Percentiles rank a stretch among this genome's conserved stretches.
Evolutionary conservation across 768 basidiomycete species (phyloP).

Genomic region (Daedaleopsis nitida): DNA sequence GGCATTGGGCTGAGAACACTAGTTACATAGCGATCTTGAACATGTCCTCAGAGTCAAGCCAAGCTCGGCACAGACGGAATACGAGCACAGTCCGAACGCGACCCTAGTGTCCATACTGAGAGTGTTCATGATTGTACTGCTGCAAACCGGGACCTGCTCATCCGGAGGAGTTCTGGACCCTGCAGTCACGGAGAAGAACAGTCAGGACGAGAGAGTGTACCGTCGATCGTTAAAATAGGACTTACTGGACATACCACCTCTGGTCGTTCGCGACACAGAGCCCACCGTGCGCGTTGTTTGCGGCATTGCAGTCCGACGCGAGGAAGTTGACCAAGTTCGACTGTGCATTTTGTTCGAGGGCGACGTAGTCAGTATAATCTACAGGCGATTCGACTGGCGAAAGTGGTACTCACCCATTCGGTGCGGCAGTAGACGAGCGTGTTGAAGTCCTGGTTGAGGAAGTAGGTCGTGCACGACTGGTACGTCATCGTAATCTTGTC

Average conservation of each 20-base stretch:
- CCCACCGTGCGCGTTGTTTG: constrained; percentile 53
- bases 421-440: constrained; percentile 44
- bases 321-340: constrained; percentile 43
- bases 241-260: constrained; percentile 52
- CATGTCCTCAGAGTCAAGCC: no score
- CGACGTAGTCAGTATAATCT: neutral
- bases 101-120: no score
- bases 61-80: no score
- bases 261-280: constrained; percentile 48
- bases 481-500: constrained; percentile 44
- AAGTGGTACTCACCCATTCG: constrained; percentile 41
- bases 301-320: constrained; percentile 47
- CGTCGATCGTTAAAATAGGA: constrained; percentile 1
- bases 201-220: neutral
- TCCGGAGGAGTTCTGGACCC: constrained; percentile 1
- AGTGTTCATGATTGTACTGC: no score
- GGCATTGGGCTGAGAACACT: no score
- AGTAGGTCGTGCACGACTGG: constrained; percentile 46
- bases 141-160: no score
- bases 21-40: no score
- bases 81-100: no score
- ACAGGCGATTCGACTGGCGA: neutral
- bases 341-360: constrained; percentile 22
- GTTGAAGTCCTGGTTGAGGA: constrained; percentile 46
- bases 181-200: neutral